Conservation (phyloP, 768 basidiomycete genomes). For the Boletus reticulatus region DNA sequence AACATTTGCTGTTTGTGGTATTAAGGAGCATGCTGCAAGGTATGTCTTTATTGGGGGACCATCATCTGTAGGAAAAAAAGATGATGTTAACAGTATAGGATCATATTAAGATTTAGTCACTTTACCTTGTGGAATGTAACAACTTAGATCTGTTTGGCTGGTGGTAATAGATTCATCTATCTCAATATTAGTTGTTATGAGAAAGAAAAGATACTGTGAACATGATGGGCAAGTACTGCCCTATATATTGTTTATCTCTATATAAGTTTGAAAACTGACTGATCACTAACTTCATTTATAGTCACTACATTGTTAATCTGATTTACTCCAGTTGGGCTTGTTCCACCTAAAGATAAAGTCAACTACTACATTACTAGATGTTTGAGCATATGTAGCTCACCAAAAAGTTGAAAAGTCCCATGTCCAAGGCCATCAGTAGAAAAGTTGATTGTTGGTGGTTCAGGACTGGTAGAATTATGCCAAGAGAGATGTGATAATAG, state of each 20-base stretch:
- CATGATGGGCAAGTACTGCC: background rate
- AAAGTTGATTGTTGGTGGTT: background rate
- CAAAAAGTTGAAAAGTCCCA: background rate
- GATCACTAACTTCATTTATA: background rate
- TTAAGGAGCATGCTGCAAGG: conserved; percentile 9
- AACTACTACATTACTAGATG: background rate
- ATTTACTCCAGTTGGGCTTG: background rate
- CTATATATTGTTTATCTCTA: background rate
- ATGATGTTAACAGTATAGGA: background rate
- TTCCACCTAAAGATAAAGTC: background rate
- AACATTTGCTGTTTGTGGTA: background rate
- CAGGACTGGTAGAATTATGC: background rate
- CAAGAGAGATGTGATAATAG: conserved; percentile 8
- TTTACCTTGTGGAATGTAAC: background rate
- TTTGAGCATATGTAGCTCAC: background rate
- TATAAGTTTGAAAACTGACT: background rate
- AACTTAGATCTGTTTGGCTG: background rate
- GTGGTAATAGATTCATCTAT: background rate
- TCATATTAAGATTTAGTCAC: background rate
- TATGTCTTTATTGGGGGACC: background rate
- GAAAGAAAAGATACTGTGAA: conserved; percentile 1
- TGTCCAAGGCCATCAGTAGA: background rate
- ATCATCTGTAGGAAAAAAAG: background rate
- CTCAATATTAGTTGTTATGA: conserved; percentile 7
- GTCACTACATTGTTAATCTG: background rate